Base-by-base conservation (phyloP, 176 grass and related monocot genomes). In the Musa troglodytarum region DNA sequence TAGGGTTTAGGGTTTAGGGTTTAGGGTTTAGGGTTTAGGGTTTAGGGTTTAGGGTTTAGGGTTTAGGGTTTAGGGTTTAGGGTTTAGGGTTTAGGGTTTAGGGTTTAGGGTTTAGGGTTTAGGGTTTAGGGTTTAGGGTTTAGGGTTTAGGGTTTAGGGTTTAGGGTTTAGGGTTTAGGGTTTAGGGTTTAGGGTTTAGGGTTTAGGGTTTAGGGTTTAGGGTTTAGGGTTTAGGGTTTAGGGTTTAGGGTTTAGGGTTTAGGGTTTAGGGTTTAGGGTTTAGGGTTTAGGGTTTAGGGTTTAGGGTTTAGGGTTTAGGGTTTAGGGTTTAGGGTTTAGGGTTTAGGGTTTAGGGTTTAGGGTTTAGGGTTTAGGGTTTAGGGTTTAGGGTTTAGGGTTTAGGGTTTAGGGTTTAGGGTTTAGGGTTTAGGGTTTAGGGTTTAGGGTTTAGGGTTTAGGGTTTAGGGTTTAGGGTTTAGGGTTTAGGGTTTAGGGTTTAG, bases 161-260 rank as follows among this genome's bases (percentile, higher is more conserved):
- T 59, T 14, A 19, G 56, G 56, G 56, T 59, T 59, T 59, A 19
- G 56, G 56, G 56, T 59, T 16, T 16, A 19, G 11, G 56, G 56
- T 71, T 71, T 14, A 51, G 29, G 68, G 68, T 71, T 71, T 63
- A 59, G 56, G 56, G 1, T 59, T 59, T 4, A 9, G 56, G 24
- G 25, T 71, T 71, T 26, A 65, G 58, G 74, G 74, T 63, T 77
- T 77, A 65, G 58, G 74, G 74, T 63, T 77, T 65, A 52, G 58
- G 74, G 56, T 63, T 77, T 77, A 65, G 58, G 74, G 74, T 63
- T 77, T 77, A 24, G 54, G 74, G 73, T n/a, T 77, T 77, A n/a
- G 22, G 74, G 74, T n/a, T 77, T 77, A 24, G 22, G 74, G 74
- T n/a, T 77, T 77, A 24, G 22, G 74, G 74, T n/a, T 77, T 77